Conservation (phyloP, 768 basidiomycete genomes). For the Russula vinacea region DNA sequence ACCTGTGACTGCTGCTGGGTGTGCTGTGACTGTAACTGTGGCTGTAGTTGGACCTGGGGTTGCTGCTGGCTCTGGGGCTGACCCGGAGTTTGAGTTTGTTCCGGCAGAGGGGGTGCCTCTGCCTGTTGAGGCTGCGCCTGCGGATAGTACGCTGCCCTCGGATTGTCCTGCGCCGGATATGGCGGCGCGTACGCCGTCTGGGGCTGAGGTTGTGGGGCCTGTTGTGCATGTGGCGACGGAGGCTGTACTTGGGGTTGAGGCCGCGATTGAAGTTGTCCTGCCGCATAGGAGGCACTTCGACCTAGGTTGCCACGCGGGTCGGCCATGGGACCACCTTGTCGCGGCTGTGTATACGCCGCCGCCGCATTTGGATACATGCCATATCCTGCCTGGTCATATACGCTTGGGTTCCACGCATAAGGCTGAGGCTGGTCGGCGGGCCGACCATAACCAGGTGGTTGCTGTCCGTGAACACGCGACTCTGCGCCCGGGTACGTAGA, state of each 20-base stretch:
- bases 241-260: constrained; percentile 36
- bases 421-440: constrained; percentile 38
- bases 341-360: constrained; percentile 34
- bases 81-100: constrained; percentile 21
- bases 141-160: constrained; percentile 29
- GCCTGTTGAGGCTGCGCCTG: constrained; percentile 22
- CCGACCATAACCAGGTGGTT: constrained; percentile 34
- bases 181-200: constrained; percentile 33
- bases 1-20: constrained; percentile 18
- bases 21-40: neutral
- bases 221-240: constrained; percentile 33
- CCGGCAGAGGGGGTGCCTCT: constrained; percentile 16
- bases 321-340: constrained; percentile 32
- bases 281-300: constrained; percentile 11
- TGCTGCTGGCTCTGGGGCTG: constrained; percentile 35
- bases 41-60: constrained; percentile 30
- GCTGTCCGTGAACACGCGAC: constrained; percentile 34
- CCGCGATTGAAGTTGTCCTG: constrained; percentile 22
- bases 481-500: constrained; percentile 37
- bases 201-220: constrained; percentile 32
- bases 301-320: constrained; percentile 7
- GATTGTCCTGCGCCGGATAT: constrained; percentile 29
- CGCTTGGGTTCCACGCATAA: constrained; percentile 52
- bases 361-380: constrained; percentile 39
- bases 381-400: constrained; percentile 48